A percentile compares a stretch with the other conserved stretches of the same genome.
Conservation (phyloP, 169 alveolate genomes). For the Plasmodium cynomolgi region DNA sequence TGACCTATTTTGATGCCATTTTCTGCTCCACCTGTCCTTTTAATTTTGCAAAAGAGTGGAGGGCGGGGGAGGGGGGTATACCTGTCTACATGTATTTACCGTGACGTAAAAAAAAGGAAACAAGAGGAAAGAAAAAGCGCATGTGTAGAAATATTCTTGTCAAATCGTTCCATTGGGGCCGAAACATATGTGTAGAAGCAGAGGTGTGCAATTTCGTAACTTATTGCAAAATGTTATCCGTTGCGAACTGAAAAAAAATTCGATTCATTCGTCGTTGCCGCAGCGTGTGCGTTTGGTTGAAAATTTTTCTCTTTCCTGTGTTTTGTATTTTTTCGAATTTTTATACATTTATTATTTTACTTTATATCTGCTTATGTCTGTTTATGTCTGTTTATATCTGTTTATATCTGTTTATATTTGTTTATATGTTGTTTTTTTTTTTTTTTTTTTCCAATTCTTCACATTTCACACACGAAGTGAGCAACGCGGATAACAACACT, state of each 20-base stretch:
- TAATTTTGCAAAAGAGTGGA: neutral
- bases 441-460: neutral
- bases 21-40: neutral
- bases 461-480: neutral
- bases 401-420: neutral
- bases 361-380: neutral
- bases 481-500: neutral
- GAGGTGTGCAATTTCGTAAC: neutral
- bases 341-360: neutral
- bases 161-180: neutral
- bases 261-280: neutral
- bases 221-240: neutral
- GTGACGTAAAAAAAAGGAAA: neutral
- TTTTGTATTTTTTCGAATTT: neutral
- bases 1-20: neutral
- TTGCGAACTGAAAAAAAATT: neutral
- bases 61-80: neutral
- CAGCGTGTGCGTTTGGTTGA: neutral
- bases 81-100: neutral
- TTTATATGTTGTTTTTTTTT: neutral
- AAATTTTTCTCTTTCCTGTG: neutral
- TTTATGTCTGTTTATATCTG: neutral
- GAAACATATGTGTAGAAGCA: neutral
- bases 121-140: neutral
- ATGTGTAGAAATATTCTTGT: neutral